These are phyloP conservation scores for Acanthamoeba polyphaga DNA, from an alignment of 208 protist species.

Conservation along the genomic window DNA sequence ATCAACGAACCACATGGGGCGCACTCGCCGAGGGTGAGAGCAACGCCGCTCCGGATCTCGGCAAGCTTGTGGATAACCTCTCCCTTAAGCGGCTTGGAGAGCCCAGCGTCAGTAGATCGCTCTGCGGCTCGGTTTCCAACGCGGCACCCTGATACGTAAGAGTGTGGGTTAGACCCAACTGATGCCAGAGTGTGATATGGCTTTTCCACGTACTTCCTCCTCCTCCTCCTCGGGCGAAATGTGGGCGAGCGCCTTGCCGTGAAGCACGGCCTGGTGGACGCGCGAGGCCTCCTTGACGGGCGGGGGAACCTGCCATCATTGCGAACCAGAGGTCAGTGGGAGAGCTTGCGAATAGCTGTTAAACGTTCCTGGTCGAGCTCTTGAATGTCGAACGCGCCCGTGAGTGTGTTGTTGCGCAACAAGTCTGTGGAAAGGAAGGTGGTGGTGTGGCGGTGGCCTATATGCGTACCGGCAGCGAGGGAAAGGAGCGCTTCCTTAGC, in stretches of 20 bases:
- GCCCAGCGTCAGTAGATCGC: not conserved
- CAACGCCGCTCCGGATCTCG: slow-evolving; percentile 64
- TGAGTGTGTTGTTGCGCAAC: not conserved
- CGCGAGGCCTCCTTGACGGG: slow-evolving; percentile 47
- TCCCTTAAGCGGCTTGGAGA: slow-evolving; percentile 20
- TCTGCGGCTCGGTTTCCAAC: slow-evolving; percentile 19
- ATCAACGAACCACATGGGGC: slow-evolving; percentile 11
- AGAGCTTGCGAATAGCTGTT: not conserved
- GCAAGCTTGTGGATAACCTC: slow-evolving; percentile 11
- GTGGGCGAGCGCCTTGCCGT: not conserved
- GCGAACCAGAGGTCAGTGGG: not conserved
- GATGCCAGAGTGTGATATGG: no score
- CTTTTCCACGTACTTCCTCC: not conserved
- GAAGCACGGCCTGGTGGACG: slow-evolving; percentile 42
- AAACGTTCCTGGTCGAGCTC: slow-evolving; percentile 15
- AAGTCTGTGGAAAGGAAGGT: not conserved
- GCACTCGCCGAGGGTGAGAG: slow-evolving; percentile 33
- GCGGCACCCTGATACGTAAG: not conserved
- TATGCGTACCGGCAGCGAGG: slow-evolving; percentile 28
- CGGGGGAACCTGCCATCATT: slow-evolving; percentile 34
- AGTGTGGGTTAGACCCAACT: not conserved
- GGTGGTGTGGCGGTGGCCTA: not conserved
- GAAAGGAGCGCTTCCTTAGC: slow-evolving; percentile 65
- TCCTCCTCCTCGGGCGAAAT: slow-evolving; percentile 20
- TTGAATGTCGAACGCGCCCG: not conserved